phyloP scores from a whole-genome alignment of 768 basidiomycete genomes.

The Boletellus emodensis region DNA sequence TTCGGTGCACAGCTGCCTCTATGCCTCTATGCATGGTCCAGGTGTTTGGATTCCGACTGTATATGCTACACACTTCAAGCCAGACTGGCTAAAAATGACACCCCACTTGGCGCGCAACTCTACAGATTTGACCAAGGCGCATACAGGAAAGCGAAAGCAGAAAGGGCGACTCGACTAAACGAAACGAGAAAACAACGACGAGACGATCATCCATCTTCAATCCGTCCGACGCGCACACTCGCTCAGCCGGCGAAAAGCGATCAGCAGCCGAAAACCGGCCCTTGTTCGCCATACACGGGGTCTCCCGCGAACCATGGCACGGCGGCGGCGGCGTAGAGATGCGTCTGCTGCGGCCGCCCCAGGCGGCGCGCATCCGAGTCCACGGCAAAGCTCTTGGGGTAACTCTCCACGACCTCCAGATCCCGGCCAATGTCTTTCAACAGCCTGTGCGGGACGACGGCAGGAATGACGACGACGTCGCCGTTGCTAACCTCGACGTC shows the following conservation, averaged over 20 bases:
- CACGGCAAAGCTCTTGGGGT: constrained; percentile 35
- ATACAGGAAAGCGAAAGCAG: no score
- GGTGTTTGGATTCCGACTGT: no score
- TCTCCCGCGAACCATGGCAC: constrained; percentile 38
- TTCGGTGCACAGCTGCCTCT: no score
- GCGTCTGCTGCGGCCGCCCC: constrained; percentile 1
- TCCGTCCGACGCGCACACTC: not conserved
- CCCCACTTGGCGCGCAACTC: no score
- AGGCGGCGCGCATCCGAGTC: constrained; percentile 26
- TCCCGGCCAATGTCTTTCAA: constrained; percentile 25
- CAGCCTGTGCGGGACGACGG: constrained; percentile 38
- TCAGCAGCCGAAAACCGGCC: constrained; percentile 28
- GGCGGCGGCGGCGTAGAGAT: not conserved
- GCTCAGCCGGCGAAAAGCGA: not conserved
- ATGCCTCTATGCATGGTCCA: no score
- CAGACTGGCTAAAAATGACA: no score
- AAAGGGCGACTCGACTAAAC: no score
- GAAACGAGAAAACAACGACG: no score
- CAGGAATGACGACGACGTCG: constrained; percentile 40
- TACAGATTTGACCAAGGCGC: no score
- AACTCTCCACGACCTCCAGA: constrained; percentile 42
- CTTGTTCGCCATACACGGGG: constrained; percentile 38
- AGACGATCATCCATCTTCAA: no score
- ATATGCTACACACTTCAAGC: no score
- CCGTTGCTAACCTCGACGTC: constrained; percentile 32